Base-by-base conservation (phyloP, 2,329 filamentous ascomycete genomes). In the Pseudocercospora ulei region DNA sequence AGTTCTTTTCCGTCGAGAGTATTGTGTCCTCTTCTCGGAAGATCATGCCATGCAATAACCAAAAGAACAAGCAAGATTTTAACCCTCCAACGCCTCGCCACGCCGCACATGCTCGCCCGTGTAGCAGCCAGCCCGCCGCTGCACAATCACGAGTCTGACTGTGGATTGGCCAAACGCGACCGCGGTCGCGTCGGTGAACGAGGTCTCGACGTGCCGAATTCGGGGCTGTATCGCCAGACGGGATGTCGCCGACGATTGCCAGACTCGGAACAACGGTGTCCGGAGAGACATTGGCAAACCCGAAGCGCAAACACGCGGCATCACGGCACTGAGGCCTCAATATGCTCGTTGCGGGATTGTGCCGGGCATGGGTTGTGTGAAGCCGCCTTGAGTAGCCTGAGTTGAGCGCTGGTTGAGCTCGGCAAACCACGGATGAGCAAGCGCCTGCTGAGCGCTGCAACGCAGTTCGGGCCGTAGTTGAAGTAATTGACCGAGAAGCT, bases 361-460 rank as follows among this genome's bases (percentile, higher is more conserved):
- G 2, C 43, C 46, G 7, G 40, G 45, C 3, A 51, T 38, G 2
- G 50, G 47, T 19, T 45, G 28, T 7, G 51, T 40, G 27, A 51
- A 54, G 18, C 45, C 47, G 9, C 43, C 44, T 24, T 49, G 49
- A 13, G 43, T 44, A 18, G 50, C 46, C 22, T 44, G 41, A 18
- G 43, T 41, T 9, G 46, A 49, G 7, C 52, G 27, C 17, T 44
- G 38, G 20, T 28, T 39, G 26, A 22, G 31, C 14, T 44, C 41
- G 12, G 25, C 27, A 25, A 94, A 93, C 67, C 93, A 94, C 5
- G 82, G 78, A 59, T 94, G 86, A 52, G 77, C 71, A 58, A 82
- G 83, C 7, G 85, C 79, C 60, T 85, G 81, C 69, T 94, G 94
- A 36, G 87, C 86, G 4, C 83, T 92, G 52, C 94, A 83, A 48